Percentiles rank a stretch among this genome's conserved stretches.
Evolutionary conservation across 345 rosid species (phyloP).

Genomic region (Excoecaria agallocha): DNA sequence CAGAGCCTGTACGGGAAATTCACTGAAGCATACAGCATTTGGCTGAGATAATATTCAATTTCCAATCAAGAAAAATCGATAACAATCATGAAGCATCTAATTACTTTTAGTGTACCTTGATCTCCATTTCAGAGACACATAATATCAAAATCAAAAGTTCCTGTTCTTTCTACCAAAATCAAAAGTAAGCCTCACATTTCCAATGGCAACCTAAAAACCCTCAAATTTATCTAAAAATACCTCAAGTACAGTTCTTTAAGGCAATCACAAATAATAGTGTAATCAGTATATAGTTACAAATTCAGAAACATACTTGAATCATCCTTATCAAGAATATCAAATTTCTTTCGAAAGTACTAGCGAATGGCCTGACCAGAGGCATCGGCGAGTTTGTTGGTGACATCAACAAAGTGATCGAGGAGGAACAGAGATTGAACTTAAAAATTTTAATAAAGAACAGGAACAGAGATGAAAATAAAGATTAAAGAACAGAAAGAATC

Average conservation of each 20-base stretch:
- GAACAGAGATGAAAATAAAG: too few species aligned
- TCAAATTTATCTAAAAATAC: not conserved
- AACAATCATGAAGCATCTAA: not conserved
- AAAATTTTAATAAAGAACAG: too few species aligned
- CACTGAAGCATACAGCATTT: too few species aligned
- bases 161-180: not conserved
- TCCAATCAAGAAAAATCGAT: too few species aligned
- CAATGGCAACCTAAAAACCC: not conserved
- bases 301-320: constrained; percentile 43
- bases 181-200: not conserved
- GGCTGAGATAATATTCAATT: too few species aligned
- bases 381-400: constrained; percentile 70
- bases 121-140: too few species aligned
- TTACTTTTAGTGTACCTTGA: not conserved
- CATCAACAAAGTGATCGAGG: constrained; percentile 50
- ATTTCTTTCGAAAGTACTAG: constrained; percentile 72
- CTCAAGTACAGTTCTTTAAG: not conserved
- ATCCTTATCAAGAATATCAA: too few species aligned
- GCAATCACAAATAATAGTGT: not conserved
- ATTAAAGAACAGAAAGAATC: too few species aligned
- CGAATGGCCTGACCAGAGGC: constrained; percentile 89
- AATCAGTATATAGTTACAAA: not conserved
- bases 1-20: not conserved
- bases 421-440: too few species aligned
- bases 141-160: not conserved